These are phyloP conservation scores for Daedaleopsis sinensis DNA, from an alignment of 768 basidiomycete species.

Conservation along the genomic window DNA sequence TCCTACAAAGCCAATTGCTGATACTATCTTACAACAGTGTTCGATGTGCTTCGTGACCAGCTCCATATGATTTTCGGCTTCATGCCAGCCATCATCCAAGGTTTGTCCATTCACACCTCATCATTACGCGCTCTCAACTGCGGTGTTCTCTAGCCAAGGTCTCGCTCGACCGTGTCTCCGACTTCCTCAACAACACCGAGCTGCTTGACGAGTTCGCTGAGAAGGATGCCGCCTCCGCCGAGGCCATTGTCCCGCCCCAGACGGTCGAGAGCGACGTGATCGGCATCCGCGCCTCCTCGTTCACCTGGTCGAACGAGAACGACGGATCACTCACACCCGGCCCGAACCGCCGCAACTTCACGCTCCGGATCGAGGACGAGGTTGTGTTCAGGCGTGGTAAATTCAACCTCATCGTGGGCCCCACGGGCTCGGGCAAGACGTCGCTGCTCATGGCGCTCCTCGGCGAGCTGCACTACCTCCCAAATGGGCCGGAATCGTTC, in stretches of 20 bases:
- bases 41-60: slow-evolving; percentile 60
- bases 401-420: slow-evolving; percentile 63
- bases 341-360: slow-evolving; percentile 44
- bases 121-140: background rate
- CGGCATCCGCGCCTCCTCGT: slow-evolving; percentile 58
- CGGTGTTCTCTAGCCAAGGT: slow-evolving; percentile 49
- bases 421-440: slow-evolving; percentile 63
- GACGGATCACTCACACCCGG: slow-evolving; percentile 38
- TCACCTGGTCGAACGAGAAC: slow-evolving; percentile 54
- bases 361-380: slow-evolving; percentile 54
- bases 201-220: slow-evolving; percentile 45
- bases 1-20: background rate
- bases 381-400: slow-evolving; percentile 53
- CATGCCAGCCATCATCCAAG: slow-evolving; percentile 34
- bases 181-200: slow-evolving; percentile 53
- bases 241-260: slow-evolving; percentile 8
- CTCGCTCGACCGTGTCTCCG: slow-evolving; percentile 60
- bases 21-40: slow-evolving; percentile 38
- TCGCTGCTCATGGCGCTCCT: slow-evolving; percentile 67
- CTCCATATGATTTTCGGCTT: slow-evolving; percentile 40
- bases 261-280: slow-evolving; percentile 36
- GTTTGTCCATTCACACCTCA: slow-evolving; percentile 22
- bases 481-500: slow-evolving; percentile 56
- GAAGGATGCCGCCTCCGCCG: slow-evolving; percentile 17
- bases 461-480: slow-evolving; percentile 61